Evolutionary conservation across 495 filamentous ascomycete genomes (phyloP).

Genomic region (Halenospora varia): DNA sequence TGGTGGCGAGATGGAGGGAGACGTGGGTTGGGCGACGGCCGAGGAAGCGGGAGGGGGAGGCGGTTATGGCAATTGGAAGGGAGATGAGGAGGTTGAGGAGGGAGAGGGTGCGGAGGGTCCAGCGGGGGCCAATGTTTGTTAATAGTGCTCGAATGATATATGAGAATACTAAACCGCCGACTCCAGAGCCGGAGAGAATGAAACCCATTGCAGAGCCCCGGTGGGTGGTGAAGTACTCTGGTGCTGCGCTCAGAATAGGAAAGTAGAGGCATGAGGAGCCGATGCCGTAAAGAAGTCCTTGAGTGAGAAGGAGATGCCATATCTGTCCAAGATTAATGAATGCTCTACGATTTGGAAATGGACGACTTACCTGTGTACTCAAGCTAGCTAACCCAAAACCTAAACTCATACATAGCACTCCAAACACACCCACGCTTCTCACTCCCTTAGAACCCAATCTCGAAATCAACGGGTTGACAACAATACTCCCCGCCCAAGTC

Average conservation of each 20-base stretch:
- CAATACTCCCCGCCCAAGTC: slow-evolving; percentile 46
- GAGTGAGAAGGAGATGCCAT: slow-evolving; percentile 45
- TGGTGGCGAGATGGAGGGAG: slow-evolving; percentile 33
- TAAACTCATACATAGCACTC: slow-evolving; percentile 31
- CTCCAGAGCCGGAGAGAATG: slow-evolving; percentile 41
- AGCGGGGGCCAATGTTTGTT: slow-evolving; percentile 43
- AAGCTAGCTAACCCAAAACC: slow-evolving; percentile 36
- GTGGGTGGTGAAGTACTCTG: slow-evolving; percentile 45
- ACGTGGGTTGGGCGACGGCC: slow-evolving; percentile 35
- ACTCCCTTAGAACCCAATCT: slow-evolving; percentile 29
- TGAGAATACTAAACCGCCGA: slow-evolving; percentile 41
- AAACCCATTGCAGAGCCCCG: slow-evolving; percentile 47
- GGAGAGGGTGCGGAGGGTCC: slow-evolving; percentile 48
- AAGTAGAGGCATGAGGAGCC: slow-evolving; percentile 47
- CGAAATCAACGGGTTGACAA: slow-evolving; percentile 44
- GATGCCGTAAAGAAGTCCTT: slow-evolving; percentile 43
- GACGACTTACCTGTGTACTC: slow-evolving; percentile 14
- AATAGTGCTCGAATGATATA: slow-evolving; percentile 46
- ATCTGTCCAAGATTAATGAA: slow-evolving; percentile 18
- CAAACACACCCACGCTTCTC: slow-evolving; percentile 28
- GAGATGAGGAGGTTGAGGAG: slow-evolving; percentile 41
- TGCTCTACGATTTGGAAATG: neutral
- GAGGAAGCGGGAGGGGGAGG: slow-evolving; percentile 37
- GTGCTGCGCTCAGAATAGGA: slow-evolving; percentile 40
- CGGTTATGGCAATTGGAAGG: slow-evolving; percentile 40